A percentile compares a stretch with the other conserved stretches of the same genome.
phyloP scores from a whole-genome alignment of 129 eudicot species.

The Mikania micrantha region DNA sequence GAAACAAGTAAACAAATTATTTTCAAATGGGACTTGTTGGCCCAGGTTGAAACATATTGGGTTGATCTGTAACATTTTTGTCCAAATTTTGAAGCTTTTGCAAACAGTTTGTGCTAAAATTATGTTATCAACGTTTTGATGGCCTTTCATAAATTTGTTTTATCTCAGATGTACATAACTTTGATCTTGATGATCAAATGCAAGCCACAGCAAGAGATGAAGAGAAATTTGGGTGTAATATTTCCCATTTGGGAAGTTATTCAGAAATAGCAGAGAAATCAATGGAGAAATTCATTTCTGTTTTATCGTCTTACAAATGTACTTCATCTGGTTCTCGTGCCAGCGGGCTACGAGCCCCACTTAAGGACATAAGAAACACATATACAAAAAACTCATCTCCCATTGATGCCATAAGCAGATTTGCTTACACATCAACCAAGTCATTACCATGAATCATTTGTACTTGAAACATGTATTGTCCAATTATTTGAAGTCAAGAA shows the following conservation, averaged over 20 bases:
- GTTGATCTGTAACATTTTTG: no score
- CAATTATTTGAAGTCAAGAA: background rate
- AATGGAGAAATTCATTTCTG: conserved; percentile 67
- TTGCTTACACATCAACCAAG: conserved; percentile 23
- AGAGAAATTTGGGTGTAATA: background rate
- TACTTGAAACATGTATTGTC: background rate
- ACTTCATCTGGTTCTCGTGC: conserved; percentile 87
- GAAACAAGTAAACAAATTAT: no score
- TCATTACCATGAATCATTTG: conserved; percentile 9
- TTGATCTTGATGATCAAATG: no score
- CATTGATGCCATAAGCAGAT: conserved; percentile 19
- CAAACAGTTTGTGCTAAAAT: no score
- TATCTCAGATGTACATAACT: no score
- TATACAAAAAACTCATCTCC: conserved; percentile 34
- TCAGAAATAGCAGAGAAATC: conserved; percentile 87
- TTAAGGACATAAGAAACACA: conserved; percentile 66
- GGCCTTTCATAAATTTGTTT: no score
- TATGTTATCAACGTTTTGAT: no score
- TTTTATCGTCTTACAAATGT: conserved; percentile 70
- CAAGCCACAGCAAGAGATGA: no score
- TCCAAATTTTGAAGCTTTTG: no score
- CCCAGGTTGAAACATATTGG: no score
- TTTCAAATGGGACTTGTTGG: no score
- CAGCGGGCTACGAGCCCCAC: conserved; percentile 92
- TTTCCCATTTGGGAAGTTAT: conserved; percentile 74